phyloP scores from a whole-genome alignment of 163 green algal species.

The Chlorella variabilis region DNA sequence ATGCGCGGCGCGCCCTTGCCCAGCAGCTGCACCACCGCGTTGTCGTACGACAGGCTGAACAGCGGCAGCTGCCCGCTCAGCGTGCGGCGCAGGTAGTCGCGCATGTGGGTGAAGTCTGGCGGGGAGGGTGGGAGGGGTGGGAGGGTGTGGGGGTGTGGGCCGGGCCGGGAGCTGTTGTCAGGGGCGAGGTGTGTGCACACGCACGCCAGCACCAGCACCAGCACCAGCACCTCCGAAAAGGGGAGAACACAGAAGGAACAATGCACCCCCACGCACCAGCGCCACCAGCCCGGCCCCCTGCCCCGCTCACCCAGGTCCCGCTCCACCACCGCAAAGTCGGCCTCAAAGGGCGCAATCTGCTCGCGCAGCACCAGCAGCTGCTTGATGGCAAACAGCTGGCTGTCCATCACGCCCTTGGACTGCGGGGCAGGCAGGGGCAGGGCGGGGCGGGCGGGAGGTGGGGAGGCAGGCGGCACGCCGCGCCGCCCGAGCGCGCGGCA shows the following conservation, averaged over 20 bases:
- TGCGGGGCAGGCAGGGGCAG: conserved; percentile 14
- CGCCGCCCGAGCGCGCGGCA: too few species aligned
- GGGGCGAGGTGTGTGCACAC: too few species aligned
- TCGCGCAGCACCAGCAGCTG: conserved; percentile 95
- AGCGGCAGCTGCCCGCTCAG: conserved; percentile 84
- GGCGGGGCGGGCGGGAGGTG: neutral
- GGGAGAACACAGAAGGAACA: too few species aligned
- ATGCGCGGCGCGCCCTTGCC: conserved; percentile 73
- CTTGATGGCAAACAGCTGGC: conserved; percentile 94
- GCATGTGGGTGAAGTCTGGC: conserved; percentile 94
- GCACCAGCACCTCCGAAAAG: too few species aligned
- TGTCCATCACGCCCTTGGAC: conserved; percentile 67
- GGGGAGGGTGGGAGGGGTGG: neutral
- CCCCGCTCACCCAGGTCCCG: conserved; percentile 49
- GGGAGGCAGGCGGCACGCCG: neutral
- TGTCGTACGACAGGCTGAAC: conserved; percentile 81
- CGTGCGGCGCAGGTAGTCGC: conserved; percentile 88
- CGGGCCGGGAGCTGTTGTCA: too few species aligned
- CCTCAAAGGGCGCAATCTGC: conserved; percentile 93
- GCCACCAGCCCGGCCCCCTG: too few species aligned
- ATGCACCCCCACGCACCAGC: too few species aligned
- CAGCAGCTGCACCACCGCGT: conserved; percentile 89
- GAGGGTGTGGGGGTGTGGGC: neutral
- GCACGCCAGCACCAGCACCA: too few species aligned
- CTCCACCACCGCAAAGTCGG: conserved; percentile 85